Base-by-base conservation (phyloP, 1,139 yeast genomes). In the Scheffersomyces insectosa region DNA sequence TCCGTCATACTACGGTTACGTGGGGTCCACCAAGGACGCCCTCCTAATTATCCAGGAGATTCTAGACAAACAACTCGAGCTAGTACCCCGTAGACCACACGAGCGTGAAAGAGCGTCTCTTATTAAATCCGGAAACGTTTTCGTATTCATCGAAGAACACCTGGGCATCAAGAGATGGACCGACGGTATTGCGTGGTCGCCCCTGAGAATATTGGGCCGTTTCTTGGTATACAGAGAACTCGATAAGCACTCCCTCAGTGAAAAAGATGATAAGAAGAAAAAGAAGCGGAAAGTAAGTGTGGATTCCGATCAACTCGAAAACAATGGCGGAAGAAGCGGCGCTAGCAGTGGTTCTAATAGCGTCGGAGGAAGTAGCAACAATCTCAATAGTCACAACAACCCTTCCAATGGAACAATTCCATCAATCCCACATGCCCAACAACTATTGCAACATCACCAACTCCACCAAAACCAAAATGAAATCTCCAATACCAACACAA, bases 141-240 rank as follows among this genome's bases (percentile, higher is more conserved):
- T 89, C 64, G 89, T 90, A 3, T 90, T 89, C 58, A 80, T 87
- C 41, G 97, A 90, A 62, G 89, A 86, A 51, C 74, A 78, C 15
- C 83, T 93, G 0, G 93, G 95, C 1, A 89, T 90, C 48, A 87
- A 87, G 61, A 72, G 97, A 43, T 90, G 97, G 97, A 90, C 97
- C 0, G 97, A 90, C 59, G 96, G 97, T 12, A 80, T 88, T 15
- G 77, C 91, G 10, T 90, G 97, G 97, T 83, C 91, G 1, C 97
- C 97, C 0, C 85, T 95, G 2, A 70, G 97, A 41, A 88, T 90
- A 28, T 72, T 88, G 35, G 96, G 96, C 3, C 73, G 95, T 45
- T 90, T 90, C 54, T 69, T 90, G 34, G 85, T 90, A 8, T 90
- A 90, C 62, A 77, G 96, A 35, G 95, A 88, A 61, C 67, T 88